A percentile compares a stretch with the other conserved stretches of the same genome.
Evolutionary conservation across 306 rosid genomes (phyloP).

Genomic region (Ochetophila trinervis): DNA sequence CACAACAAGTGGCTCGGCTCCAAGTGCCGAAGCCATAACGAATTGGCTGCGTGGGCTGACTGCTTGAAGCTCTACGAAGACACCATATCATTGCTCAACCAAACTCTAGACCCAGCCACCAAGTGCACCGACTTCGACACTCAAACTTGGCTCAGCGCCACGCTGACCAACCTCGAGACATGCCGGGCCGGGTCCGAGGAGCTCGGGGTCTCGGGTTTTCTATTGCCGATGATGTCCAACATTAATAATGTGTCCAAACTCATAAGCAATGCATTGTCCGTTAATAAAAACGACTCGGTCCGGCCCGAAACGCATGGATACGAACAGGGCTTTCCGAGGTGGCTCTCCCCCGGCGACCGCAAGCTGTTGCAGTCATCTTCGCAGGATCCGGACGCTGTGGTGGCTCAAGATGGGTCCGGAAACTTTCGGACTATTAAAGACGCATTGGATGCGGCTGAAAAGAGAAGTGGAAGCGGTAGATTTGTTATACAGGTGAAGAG

Average conservation of each 20-base stretch:
- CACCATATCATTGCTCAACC: constrained; percentile 46
- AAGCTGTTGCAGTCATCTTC: constrained; percentile 41
- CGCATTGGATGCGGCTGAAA: constrained; percentile 39
- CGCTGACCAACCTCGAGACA: constrained; percentile 50
- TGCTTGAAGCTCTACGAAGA: constrained; percentile 47
- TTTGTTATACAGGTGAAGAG: constrained; percentile 47
- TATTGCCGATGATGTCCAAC: constrained; percentile 43
- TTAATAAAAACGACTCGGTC: constrained; percentile 28
- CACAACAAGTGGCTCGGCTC: constrained; percentile 37
- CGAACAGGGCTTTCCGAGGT: constrained; percentile 38
- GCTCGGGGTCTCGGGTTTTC: constrained; percentile 38
- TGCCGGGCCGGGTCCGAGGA: constrained; percentile 51
- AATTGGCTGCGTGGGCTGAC: constrained; percentile 49
- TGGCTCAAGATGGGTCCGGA: constrained; percentile 62
- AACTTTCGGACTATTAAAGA: constrained; percentile 32
- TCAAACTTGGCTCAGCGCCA: constrained; percentile 57
- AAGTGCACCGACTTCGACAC: constrained; percentile 31
- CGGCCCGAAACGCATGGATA: constrained; percentile 14
- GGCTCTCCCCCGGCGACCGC: constrained; percentile 41
- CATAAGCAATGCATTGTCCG: constrained; percentile 43
- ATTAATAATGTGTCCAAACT: constrained; percentile 47
- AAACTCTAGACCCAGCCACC: constrained; percentile 32
- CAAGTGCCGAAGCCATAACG: constrained; percentile 34
- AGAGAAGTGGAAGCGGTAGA: constrained; percentile 37
- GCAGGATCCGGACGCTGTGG: constrained; percentile 34